Evolutionary conservation across 192 early-diverging fungal genomes (phyloP).

Genomic region (Coemansia reversa): DNA sequence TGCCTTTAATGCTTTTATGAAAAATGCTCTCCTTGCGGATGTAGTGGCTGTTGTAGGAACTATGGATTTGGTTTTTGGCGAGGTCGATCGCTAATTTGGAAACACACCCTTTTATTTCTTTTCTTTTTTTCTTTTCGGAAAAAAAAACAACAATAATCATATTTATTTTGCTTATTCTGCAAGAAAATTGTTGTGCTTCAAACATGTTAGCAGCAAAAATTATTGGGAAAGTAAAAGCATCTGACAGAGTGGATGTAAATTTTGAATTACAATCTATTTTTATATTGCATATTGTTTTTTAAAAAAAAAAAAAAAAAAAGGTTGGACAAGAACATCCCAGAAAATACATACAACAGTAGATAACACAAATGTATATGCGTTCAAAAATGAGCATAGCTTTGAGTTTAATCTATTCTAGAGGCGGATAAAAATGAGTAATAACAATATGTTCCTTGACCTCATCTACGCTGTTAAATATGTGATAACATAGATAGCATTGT

Average conservation of each 20-base stretch:
- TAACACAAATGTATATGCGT: not conserved
- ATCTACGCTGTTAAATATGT: constrained; percentile 28
- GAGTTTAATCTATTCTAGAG: constrained; percentile 16
- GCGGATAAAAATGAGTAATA: constrained; percentile 35
- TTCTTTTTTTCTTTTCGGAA: not conserved
- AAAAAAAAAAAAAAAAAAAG: no score
- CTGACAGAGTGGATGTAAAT: not conserved
- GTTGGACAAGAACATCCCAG: no score
- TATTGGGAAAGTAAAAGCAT: no score
- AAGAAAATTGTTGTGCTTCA: not conserved
- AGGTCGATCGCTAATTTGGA: constrained; percentile 68
- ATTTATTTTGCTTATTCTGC: not conserved
- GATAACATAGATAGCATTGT: constrained; percentile 34
- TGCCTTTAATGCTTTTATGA: constrained; percentile 85
- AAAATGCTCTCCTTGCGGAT: constrained; percentile 91
- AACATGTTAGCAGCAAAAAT: not conserved
- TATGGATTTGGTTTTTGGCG: constrained; percentile 98
- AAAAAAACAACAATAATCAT: not conserved
- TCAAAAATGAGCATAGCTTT: no score
- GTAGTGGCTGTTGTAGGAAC: constrained; percentile 97
- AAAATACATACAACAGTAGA: not conserved
- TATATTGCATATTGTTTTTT: no score
- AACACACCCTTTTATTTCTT: not conserved
- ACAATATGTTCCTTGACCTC: constrained; percentile 41
- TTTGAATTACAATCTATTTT: no score